phyloP scores from a whole-genome alignment of 2,329 filamentous ascomycete species.

The Penicillium oxalicum region DNA sequence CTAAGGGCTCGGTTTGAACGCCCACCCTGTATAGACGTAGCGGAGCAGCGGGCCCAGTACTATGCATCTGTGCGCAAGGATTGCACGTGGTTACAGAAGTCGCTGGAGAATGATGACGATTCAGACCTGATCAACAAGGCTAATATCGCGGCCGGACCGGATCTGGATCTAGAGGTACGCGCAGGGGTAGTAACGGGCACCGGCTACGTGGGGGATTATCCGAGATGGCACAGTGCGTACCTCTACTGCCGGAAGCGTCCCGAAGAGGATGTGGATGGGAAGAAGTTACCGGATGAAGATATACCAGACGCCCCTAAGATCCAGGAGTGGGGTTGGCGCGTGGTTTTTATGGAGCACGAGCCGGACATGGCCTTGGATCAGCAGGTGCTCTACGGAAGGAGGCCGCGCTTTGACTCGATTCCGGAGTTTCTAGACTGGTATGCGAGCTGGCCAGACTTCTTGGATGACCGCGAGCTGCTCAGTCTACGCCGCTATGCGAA shows the following conservation, averaged over 20 bases:
- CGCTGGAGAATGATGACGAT: background rate
- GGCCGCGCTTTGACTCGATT: background rate
- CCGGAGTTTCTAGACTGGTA: conserved; percentile 1
- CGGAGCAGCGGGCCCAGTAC: background rate
- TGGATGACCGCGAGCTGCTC: background rate
- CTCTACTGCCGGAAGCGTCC: background rate
- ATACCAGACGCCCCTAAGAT: background rate
- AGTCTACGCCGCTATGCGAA: background rate
- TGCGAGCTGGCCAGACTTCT: background rate
- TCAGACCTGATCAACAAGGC: background rate
- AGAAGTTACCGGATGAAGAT: no score
- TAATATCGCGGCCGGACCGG: background rate
- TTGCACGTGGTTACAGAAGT: background rate
- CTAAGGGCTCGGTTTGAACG: background rate
- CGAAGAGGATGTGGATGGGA: background rate
- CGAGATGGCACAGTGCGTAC: background rate
- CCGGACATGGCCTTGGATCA: background rate
- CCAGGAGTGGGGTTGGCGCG: background rate
- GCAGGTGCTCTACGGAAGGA: background rate
- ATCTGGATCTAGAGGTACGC: background rate
- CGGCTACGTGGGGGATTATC: background rate
- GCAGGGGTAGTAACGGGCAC: background rate
- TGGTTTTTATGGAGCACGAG: background rate
- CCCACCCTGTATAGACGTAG: background rate
- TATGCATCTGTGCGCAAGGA: no score